phyloP scores from a whole-genome alignment of 768 basidiomycete species.

The Psilocybe tampanensis region DNA sequence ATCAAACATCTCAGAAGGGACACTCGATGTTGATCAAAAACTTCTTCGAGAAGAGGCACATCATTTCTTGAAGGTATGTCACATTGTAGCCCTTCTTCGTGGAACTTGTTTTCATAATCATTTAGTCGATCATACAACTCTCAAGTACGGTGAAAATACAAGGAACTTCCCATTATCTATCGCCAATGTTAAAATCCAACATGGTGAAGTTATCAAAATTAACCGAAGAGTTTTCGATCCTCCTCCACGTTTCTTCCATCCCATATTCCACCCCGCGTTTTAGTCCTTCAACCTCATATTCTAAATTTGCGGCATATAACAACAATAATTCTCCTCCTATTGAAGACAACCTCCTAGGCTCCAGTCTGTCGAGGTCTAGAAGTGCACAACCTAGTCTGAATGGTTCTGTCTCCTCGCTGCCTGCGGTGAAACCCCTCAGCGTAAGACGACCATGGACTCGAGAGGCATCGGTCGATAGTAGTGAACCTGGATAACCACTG shows the following conservation, averaged over 20 bases:
- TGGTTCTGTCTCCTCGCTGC: not conserved
- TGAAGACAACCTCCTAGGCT: slow-evolving; percentile 51
- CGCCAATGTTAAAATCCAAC: slow-evolving; percentile 62
- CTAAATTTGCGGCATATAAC: slow-evolving; percentile 25
- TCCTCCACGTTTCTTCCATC: slow-evolving; percentile 84
- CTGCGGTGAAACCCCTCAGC: not conserved
- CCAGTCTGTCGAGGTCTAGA: slow-evolving; percentile 60
- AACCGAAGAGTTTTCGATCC: slow-evolving; percentile 85
- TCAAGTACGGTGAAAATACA: slow-evolving; percentile 73
- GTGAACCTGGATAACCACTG: slow-evolving; percentile 3
- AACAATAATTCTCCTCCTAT: slow-evolving; percentile 18
- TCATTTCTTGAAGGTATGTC: slow-evolving; percentile 74
- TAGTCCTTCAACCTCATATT: slow-evolving; percentile 55
- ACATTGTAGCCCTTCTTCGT: not conserved
- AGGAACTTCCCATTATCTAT: slow-evolving; percentile 56
- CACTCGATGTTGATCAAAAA: slow-evolving; percentile 56
- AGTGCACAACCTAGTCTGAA: slow-evolving; percentile 48
- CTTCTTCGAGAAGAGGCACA: slow-evolving; percentile 78
- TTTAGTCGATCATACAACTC: slow-evolving; percentile 73
- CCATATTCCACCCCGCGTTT: slow-evolving; percentile 59
- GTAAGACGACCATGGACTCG: slow-evolving; percentile 1
- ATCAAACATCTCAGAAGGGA: slow-evolving; percentile 56
- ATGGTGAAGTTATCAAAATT: slow-evolving; percentile 80
- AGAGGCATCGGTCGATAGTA: not conserved
- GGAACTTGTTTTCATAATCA: not conserved